Evolutionary conservation across 371 early-diverging fungal genomes (phyloP).

Genomic region (Mucor irregularis): DNA sequence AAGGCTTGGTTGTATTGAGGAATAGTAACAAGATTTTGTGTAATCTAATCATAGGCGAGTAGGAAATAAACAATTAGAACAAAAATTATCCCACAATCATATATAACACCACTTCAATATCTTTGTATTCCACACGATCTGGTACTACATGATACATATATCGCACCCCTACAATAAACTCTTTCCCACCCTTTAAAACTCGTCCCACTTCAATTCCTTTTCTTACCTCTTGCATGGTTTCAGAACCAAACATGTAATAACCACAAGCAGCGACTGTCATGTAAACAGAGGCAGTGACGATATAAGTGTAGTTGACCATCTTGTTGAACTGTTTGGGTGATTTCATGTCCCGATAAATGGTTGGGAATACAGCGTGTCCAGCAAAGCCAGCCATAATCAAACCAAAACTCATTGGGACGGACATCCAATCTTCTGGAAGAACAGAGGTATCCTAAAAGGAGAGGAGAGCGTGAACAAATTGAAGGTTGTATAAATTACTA

Average conservation of each 20-base stretch:
- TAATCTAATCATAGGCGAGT: constrained; percentile 63
- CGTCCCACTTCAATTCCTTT: neutral
- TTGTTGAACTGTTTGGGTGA: constrained; percentile 34
- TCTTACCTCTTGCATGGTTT: constrained; percentile 58
- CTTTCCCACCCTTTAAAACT: neutral
- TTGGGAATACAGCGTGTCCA: constrained; percentile 52
- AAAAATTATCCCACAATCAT: no score
- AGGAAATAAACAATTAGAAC: no score
- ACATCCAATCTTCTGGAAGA: constrained; percentile 33
- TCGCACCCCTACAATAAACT: no score
- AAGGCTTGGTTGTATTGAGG: constrained; percentile 57
- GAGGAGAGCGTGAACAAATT: neutral
- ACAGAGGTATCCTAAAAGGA: constrained; percentile 40
- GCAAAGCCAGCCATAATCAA: constrained; percentile 52
- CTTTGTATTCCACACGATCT: no score
- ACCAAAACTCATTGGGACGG: constrained; percentile 42
- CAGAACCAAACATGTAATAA: constrained; percentile 77
- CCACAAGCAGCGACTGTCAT: constrained; percentile 54
- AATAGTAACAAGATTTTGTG: constrained; percentile 65
- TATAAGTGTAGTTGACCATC: constrained; percentile 51
- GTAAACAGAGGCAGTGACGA: constrained; percentile 34
- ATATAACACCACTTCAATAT: no score
- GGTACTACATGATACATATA: no score
- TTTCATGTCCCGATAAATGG: constrained; percentile 51
- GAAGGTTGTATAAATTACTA: neutral